Conservation (phyloP, 345 rosid species). For the Luvunga scandens region DNA sequence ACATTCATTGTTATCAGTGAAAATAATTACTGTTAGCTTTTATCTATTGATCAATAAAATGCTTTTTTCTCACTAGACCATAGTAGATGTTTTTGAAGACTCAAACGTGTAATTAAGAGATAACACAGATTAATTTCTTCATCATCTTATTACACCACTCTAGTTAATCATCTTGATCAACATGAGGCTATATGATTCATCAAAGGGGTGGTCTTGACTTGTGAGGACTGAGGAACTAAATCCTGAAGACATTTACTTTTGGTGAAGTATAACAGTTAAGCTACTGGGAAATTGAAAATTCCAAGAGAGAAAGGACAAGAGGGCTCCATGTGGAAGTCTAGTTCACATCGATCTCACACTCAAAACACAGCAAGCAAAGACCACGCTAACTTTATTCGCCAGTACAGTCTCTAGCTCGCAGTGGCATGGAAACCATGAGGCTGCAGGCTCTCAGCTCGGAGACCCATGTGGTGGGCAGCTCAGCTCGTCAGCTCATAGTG, state of each 20-base stretch:
- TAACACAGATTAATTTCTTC: too few relatives aligned
- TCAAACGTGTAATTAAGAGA: too few relatives aligned
- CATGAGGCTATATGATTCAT: neutral
- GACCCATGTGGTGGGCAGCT: slow-evolving; percentile 68
- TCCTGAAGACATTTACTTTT: neutral
- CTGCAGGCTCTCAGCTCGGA: neutral
- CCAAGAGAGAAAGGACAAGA: slow-evolving; percentile 73
- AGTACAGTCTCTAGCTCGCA: neutral
- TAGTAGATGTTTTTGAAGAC: too few relatives aligned
- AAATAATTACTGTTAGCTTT: neutral
- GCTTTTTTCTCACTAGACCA: too few relatives aligned
- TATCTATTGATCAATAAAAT: neutral
- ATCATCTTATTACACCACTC: too few relatives aligned
- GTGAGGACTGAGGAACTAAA: neutral
- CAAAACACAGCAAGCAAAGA: slow-evolving; percentile 10
- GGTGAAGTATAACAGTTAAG: neutral
- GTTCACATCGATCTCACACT: slow-evolving; percentile 31
- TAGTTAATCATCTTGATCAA: too few relatives aligned
- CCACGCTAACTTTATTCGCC: slow-evolving; percentile 40
- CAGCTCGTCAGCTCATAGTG: slow-evolving; percentile 10
- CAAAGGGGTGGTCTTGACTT: neutral
- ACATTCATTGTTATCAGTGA: neutral
- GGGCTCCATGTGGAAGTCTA: slow-evolving; percentile 54
- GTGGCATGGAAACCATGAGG: slow-evolving; percentile 8
- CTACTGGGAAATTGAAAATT: slow-evolving; percentile 43